These are phyloP conservation scores for Cornus florida DNA, from an alignment of 148 eudicot genomes.

Conservation along the genomic window DNA sequence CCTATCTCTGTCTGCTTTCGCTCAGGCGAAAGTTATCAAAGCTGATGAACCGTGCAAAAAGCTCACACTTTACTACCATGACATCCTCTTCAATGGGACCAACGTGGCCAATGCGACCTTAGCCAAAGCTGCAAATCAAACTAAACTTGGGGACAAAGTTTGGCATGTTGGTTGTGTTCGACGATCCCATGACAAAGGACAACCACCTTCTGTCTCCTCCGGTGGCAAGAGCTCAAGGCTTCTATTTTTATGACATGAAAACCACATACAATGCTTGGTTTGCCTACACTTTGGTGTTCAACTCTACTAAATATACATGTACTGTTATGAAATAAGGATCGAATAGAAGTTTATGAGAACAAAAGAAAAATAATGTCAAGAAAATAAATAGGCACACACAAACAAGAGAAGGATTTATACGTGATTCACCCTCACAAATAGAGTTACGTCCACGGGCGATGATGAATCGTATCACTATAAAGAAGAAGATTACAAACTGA, in stretches of 20 bases:
- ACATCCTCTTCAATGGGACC: slow-evolving; percentile 26
- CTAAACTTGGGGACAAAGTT: slow-evolving; percentile 20
- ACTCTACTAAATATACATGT: slow-evolving; percentile 26
- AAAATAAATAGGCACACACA: too few species aligned
- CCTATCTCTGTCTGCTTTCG: not conserved
- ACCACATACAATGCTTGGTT: slow-evolving; percentile 37
- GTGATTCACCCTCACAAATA: too few species aligned
- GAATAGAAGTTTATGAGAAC: too few species aligned
- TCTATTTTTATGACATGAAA: slow-evolving; percentile 42
- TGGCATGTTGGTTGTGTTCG: slow-evolving; percentile 37
- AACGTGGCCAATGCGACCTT: slow-evolving; percentile 33
- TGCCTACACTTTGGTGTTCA: slow-evolving; percentile 30
- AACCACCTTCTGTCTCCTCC: slow-evolving; percentile 23
- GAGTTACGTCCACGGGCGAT: too few species aligned
- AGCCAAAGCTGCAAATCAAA: slow-evolving; percentile 16
- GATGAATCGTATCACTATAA: too few species aligned
- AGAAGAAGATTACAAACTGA: too few species aligned
- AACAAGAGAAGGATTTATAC: too few species aligned
- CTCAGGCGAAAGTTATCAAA: not conserved
- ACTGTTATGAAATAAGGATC: too few species aligned
- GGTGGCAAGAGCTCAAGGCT: slow-evolving; percentile 43
- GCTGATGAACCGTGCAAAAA: slow-evolving; percentile 30
- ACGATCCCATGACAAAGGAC: slow-evolving; percentile 40
- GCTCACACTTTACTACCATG: slow-evolving; percentile 32
- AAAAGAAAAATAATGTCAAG: too few species aligned